These are phyloP conservation scores for Coleophoma crateriformis DNA, from an alignment of 2,329 filamentous ascomycete genomes.

Conservation along the genomic window DNA sequence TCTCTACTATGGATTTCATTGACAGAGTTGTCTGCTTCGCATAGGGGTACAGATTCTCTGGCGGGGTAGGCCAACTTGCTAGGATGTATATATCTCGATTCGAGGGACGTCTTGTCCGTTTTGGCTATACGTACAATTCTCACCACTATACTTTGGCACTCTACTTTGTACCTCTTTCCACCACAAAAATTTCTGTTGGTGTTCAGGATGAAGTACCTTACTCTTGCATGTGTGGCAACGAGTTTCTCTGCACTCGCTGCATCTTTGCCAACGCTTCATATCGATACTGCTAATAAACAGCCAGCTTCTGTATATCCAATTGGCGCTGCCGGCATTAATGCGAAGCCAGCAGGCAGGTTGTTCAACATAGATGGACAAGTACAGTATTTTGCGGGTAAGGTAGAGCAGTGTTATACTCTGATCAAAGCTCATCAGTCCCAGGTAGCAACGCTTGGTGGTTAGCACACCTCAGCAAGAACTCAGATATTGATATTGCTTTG, in stretches of 20 bases:
- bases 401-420: background rate
- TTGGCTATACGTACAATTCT: too few species aligned
- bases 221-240: too few species aligned
- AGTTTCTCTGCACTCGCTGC: background rate
- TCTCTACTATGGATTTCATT: too few species aligned
- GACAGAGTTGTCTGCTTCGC: too few species aligned
- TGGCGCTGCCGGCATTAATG: constrained; percentile 8
- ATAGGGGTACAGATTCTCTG: too few species aligned
- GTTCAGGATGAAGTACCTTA: too few species aligned
- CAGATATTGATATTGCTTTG: constrained; percentile 47
- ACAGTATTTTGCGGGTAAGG: constrained; percentile 39
- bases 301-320: constrained; percentile 8
- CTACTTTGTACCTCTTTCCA: too few species aligned
- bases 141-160: too few species aligned
- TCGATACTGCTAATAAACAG: constrained; percentile 3
- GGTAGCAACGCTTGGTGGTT: constrained; percentile 54
- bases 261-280: background rate
- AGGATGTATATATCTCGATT: too few species aligned
- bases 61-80: too few species aligned
- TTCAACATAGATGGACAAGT: constrained; percentile 38
- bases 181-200: too few species aligned
- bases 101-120: too few species aligned
- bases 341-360: constrained; percentile 21
- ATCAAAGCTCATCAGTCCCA: background rate
- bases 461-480: constrained; percentile 43